These are phyloP conservation scores for Candida schatavii DNA, from an alignment of 805 yeast species.

Conservation along the genomic window DNA sequence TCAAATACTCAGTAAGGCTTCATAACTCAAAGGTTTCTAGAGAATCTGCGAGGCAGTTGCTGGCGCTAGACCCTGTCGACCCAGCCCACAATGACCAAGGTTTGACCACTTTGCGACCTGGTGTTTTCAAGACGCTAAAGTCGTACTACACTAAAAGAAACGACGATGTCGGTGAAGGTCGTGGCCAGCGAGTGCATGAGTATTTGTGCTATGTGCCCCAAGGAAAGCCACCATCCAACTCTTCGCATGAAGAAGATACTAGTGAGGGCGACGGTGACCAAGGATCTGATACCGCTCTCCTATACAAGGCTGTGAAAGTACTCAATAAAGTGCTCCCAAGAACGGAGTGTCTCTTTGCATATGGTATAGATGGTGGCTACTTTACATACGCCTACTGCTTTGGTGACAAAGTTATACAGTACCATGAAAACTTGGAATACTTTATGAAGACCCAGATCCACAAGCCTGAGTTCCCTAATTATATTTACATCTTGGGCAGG, in stretches of 20 bases:
- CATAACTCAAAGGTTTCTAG: slow-evolving; percentile 16
- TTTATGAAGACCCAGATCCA: slow-evolving; percentile 26
- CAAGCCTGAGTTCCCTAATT: slow-evolving; percentile 27
- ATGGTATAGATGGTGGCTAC: slow-evolving; percentile 37
- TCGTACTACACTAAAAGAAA: too few species aligned
- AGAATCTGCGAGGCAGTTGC: slow-evolving; percentile 11
- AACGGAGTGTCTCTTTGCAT: slow-evolving; percentile 21
- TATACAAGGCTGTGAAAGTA: slow-evolving; percentile 14
- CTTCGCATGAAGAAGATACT: background rate
- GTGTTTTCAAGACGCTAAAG: too few species aligned
- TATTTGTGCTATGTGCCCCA: slow-evolving; percentile 2
- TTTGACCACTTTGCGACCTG: too few species aligned
- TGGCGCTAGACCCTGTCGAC: slow-evolving; percentile 10
- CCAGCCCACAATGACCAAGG: too few species aligned
- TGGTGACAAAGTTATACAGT: slow-evolving; percentile 48
- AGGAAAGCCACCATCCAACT: background rate
- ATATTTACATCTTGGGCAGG: slow-evolving; percentile 35
- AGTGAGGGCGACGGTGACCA: background rate
- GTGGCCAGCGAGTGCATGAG: background rate
- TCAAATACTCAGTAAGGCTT: slow-evolving; percentile 17
- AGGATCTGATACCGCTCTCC: slow-evolving; percentile 12
- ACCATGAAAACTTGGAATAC: slow-evolving; percentile 33
- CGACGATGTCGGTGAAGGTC: too few species aligned
- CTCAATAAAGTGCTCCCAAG: slow-evolving; percentile 17
- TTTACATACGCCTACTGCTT: slow-evolving; percentile 55